Base-by-base conservation (phyloP, 768 basidiomycete species). In the Russula vinacea region DNA sequence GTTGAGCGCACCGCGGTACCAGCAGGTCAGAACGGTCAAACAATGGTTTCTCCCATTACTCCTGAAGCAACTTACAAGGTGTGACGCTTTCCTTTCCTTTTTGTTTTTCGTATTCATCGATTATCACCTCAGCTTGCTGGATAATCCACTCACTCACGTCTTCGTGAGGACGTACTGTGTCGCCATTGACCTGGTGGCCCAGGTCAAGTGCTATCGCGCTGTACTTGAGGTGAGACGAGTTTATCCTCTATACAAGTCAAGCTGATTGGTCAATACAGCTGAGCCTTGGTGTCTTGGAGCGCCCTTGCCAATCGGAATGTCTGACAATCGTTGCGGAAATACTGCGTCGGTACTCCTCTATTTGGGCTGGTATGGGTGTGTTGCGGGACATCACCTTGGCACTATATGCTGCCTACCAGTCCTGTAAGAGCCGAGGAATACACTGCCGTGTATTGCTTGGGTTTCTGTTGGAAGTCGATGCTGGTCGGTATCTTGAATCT, bases 361-460 rank as follows among this genome's bases (percentile, higher is more conserved):
- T 92, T 54, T 93, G 90, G 90, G 82, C 83, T 14, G 89, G 87
- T 64, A 89, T 92, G 86, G 80, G 89, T 69, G 80, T 76, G 13
- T 81, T 82, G 65, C 76, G 77, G 22, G 74, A 70, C 0, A 85
- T 92, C 58, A 79, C 85, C 2, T 74, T 76, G 8, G 81, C 87
- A 0, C 80, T 93, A 26, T 84, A 85, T 69, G 73, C 78, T 33
- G 82, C 86, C 3, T 84, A 90, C 70, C 79, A 85, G 57, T 72
- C 76, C 1, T 88, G 85, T 83, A 86, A 85, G 70, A 76, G 79
- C 17, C 81, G 83, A 61, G 88, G 89, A 29, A 76, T 83, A 56
- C 87, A 86, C 70, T 86, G 83, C 56, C 84, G 87, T 33, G 78
- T 81, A 4, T 75, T 92, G 22, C 73, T 90, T n/a, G 79, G 79